Percentiles rank a stretch among this genome's conserved stretches.
Evolutionary conservation across 768 basidiomycete genomes (phyloP).

Genomic region (Nevesoporus exiguus): DNA sequence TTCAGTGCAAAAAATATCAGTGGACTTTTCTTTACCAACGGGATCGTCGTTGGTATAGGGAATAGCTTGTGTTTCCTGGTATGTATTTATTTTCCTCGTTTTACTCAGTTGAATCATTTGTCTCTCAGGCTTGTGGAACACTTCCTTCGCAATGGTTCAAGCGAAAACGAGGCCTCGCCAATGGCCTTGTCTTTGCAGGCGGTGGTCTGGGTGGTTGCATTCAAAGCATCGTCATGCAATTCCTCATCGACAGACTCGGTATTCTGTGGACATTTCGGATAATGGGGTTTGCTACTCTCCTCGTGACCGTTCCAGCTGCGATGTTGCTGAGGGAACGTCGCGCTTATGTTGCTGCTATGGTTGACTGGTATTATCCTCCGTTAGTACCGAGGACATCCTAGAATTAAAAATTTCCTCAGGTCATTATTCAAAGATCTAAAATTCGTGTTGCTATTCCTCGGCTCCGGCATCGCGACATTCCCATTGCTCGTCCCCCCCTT

Average conservation of each 20-base stretch:
- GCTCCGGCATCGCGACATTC: constrained; percentile 34
- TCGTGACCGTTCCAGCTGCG: constrained; percentile 26
- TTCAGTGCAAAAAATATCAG: constrained; percentile 20
- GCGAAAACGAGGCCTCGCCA: constrained; percentile 31
- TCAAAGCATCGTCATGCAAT: constrained; percentile 27
- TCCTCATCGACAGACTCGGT: constrained; percentile 27
- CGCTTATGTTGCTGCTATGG: constrained; percentile 12
- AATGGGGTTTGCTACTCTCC: constrained; percentile 27
- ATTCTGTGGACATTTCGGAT: constrained; percentile 33
- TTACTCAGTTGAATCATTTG: neutral
- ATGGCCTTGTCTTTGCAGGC: constrained; percentile 33
- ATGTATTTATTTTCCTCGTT: neutral
- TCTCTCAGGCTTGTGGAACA: constrained; percentile 27
- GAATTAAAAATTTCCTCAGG: constrained; percentile 14
- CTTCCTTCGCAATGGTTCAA: constrained; percentile 37
- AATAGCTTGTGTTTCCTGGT: constrained; percentile 27
- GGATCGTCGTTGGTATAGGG: constrained; percentile 29
- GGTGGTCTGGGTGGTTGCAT: constrained; percentile 33
- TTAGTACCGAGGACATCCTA: neutral
- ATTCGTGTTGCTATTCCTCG: constrained; percentile 26
- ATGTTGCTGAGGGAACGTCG: constrained; percentile 27
- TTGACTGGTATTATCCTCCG: constrained; percentile 21
- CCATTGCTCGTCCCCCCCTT: constrained; percentile 34
- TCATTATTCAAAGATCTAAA: constrained; percentile 6
- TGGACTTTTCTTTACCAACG: constrained; percentile 30